Evolutionary conservation across 352 stramenopile genomes (phyloP).

Genomic region (Phytophthora citricola): DNA sequence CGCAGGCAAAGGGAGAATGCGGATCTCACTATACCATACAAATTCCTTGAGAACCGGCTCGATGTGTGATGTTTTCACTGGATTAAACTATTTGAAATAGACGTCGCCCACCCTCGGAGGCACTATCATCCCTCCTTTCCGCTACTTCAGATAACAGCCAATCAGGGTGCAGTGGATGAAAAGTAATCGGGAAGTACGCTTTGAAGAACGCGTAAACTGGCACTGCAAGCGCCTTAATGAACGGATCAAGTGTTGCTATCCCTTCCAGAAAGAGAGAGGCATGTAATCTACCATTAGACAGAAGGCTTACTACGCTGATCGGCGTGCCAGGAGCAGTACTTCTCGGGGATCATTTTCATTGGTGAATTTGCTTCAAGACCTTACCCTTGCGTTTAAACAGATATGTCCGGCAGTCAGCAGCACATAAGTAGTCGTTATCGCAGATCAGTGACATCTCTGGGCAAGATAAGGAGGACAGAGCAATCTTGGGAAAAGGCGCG

Average conservation of each 20-base stretch:
- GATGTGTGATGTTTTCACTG: constrained; percentile 4
- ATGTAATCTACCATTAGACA: too few species aligned
- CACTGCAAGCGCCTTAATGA: too few species aligned
- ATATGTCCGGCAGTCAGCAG: background rate
- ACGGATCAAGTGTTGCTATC: too few species aligned
- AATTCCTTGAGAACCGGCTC: constrained; percentile 44
- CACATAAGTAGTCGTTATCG: background rate
- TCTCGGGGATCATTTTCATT: background rate
- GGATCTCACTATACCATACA: constrained; percentile 82
- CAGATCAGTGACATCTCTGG: background rate
- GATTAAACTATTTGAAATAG: constrained; percentile 6
- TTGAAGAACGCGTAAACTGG: too few species aligned
- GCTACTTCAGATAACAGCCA: too few species aligned
- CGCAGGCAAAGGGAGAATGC: constrained; percentile 77
- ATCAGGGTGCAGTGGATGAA: too few species aligned
- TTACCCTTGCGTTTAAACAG: constrained; percentile 12
- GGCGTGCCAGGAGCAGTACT: too few species aligned
- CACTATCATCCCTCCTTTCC: background rate
- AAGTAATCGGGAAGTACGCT: too few species aligned
- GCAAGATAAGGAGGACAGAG: background rate
- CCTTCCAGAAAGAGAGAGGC: too few species aligned
- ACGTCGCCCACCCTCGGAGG: background rate
- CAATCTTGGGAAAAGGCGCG: constrained; percentile 23
- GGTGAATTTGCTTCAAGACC: background rate
- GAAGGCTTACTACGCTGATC: too few species aligned